Conservation (phyloP, 805 yeast genomes). For the Tanozyma kutaoensis region DNA sequence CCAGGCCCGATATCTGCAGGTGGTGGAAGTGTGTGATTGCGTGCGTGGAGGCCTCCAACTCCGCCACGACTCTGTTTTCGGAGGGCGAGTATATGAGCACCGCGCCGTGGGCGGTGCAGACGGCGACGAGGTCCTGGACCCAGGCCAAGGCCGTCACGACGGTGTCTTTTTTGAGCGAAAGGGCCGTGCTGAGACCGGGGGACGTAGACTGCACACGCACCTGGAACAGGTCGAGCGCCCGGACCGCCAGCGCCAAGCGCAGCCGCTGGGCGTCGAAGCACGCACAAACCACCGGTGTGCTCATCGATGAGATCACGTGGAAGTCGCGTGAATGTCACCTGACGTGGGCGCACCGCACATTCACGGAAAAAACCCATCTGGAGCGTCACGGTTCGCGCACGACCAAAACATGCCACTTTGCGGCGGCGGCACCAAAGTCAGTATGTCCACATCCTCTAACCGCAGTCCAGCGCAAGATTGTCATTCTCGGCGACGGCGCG, state of each 20-base stretch:
- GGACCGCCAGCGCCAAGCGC: slow-evolving; percentile 48
- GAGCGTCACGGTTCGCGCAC: too few species aligned
- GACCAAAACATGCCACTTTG: slow-evolving; percentile 22
- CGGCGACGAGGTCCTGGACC: slow-evolving; percentile 37
- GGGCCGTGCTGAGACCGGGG: slow-evolving; percentile 30
- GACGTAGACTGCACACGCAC: slow-evolving; percentile 48
- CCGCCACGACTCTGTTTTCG: slow-evolving; percentile 41
- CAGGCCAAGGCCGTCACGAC: slow-evolving; percentile 39
- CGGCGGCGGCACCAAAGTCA: slow-evolving; percentile 27
- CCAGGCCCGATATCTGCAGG: slow-evolving; percentile 26
- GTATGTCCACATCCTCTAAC: too few species aligned
- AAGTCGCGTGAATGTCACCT: too few species aligned
- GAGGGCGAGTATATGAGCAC: slow-evolving; percentile 57
- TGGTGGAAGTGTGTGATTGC: slow-evolving; percentile 39
- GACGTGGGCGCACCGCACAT: too few species aligned
- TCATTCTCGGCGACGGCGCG: slow-evolving; percentile 95
- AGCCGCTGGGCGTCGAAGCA: slow-evolving; percentile 52
- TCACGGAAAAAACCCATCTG: too few species aligned
- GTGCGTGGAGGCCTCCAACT: slow-evolving; percentile 31
- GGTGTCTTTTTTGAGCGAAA: slow-evolving; percentile 37
- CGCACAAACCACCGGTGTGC: slow-evolving; percentile 20
- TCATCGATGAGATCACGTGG: too few species aligned
- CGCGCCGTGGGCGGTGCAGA: slow-evolving; percentile 56
- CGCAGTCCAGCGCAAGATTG: slow-evolving; percentile 83
- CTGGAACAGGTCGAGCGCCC: slow-evolving; percentile 60